Base-by-base conservation (phyloP, 1,284 basidiomycete species). In the Austroboletus novae-zelandiae region DNA sequence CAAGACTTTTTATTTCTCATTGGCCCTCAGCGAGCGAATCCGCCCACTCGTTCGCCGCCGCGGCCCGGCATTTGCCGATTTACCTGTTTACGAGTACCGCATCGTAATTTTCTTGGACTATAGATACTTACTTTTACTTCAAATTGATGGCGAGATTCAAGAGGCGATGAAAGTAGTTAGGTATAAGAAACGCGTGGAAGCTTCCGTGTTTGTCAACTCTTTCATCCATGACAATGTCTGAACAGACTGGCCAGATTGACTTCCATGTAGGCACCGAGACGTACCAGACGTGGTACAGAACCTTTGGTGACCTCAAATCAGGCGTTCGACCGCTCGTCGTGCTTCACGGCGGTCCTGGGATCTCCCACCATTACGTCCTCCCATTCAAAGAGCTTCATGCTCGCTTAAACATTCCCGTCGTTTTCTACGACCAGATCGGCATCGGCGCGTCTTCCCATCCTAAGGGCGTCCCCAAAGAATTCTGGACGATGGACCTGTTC, bases 351-450 rank as follows among this genome's bases (percentile, higher is more conserved):
- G 74, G 74, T 2, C 67, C 76, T 0, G 78, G 78, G 15, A 46
- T 70, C 29, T 60, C 67, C 1, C 71, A 77, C 50, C 60, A 71
- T 46, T 78, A 79, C 58, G 55, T 80, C 50, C 59, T 70, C 40
- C 66, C 69, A n/a, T 59, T 74, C 49, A 54, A 52, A 45, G 66
- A 73, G 34, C 66, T 75, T 50, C 51, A 62, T 23, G 23, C 46
- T 15, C 45, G 46, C n/a, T 56, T 53, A 17, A 41, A 50, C 34
- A 69, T 74, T 36, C 76, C 76, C 0, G 62, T 80, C 55, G 55
- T 81, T 40, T 56, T 80, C 49, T 80, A 80, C 59, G 79, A 80
- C 57, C 79, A 80, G 59, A 55, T 80, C 40, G 80, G 78, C 10
- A 72, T 61, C 44, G 77, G 73, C 4, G 52, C 58, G 35, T 80